phyloP scores from a whole-genome alignment of 2,329 filamentous ascomycete species.

The Hymenoscyphus fructigenus region DNA sequence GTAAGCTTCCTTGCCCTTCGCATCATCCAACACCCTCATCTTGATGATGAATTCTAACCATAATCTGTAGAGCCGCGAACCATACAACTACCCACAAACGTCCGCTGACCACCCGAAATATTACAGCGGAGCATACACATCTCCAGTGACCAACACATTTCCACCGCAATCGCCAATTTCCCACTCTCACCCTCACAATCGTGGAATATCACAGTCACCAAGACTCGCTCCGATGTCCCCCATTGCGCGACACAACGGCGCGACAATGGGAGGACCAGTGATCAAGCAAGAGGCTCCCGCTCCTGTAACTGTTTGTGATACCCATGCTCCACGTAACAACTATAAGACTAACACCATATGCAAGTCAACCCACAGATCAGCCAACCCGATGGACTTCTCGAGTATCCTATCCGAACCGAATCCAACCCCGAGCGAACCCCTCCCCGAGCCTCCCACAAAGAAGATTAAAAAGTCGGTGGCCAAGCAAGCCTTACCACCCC shows the following conservation, averaged over 20 bases:
- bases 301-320: slow-evolving; percentile 28
- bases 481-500: slow-evolving; percentile 27
- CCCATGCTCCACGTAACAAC: slow-evolving; percentile 1
- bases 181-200: slow-evolving; percentile 44
- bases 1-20: slow-evolving; percentile 23
- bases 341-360: slow-evolving; percentile 19
- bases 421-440: slow-evolving; percentile 52
- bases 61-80: slow-evolving; percentile 47
- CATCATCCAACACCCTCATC: not conserved
- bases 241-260: slow-evolving; percentile 44
- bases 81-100: slow-evolving; percentile 47
- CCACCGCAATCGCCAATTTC: slow-evolving; percentile 51
- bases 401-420: slow-evolving; percentile 86
- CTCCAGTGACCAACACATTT: slow-evolving; percentile 47
- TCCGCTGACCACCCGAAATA: slow-evolving; percentile 48
- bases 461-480: slow-evolving; percentile 31
- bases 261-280: slow-evolving; percentile 34
- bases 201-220: slow-evolving; percentile 34
- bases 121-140: slow-evolving; percentile 48
- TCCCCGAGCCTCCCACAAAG: slow-evolving; percentile 38
- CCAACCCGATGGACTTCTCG: slow-evolving; percentile 92
- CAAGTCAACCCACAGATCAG: slow-evolving; percentile 70
- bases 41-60: slow-evolving; percentile 19
- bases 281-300: slow-evolving; percentile 28
- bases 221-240: slow-evolving; percentile 47